phyloP scores from a whole-genome alignment of 1,284 basidiomycete species.

The Earliella scabrosa region DNA sequence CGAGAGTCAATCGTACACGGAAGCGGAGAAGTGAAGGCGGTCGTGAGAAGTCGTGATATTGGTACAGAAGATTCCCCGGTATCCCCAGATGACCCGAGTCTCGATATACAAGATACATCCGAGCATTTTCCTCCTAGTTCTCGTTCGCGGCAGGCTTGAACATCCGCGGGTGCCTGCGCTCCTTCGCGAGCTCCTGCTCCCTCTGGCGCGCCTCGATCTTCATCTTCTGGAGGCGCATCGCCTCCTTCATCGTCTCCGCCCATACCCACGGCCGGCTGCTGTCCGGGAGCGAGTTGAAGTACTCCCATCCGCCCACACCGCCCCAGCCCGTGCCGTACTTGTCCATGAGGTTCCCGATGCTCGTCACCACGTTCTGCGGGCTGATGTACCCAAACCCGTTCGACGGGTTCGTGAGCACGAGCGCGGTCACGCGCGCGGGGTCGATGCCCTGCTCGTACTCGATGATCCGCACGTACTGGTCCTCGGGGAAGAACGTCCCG shows the following conservation, averaged over 20 bases:
- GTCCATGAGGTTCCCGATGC: slow-evolving; percentile 12
- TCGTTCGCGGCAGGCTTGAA: slow-evolving; percentile 2
- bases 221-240: slow-evolving; percentile 12
- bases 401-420: slow-evolving; percentile 14
- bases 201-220: slow-evolving; percentile 11
- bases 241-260: slow-evolving; percentile 13
- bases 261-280: slow-evolving; percentile 12
- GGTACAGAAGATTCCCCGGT: not conserved
- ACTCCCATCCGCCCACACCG: slow-evolving; percentile 18
- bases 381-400: slow-evolving; percentile 11
- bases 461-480: slow-evolving; percentile 13
- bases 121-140: not conserved
- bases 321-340: slow-evolving; percentile 16
- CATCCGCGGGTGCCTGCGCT: not conserved
- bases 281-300: slow-evolving; percentile 16
- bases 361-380: slow-evolving; percentile 10
- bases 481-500: slow-evolving; percentile 14
- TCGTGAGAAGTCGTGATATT: not conserved
- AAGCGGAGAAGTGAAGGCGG: not conserved
- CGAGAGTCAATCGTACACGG: too few relatives aligned
- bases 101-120: not conserved
- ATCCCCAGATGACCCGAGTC: not conserved
- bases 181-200: slow-evolving; percentile 6
- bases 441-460: slow-evolving; percentile 13
- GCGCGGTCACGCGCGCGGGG: slow-evolving; percentile 11